These are phyloP conservation scores for Erysimum cheiranthoides DNA, from an alignment of 345 rosid genomes.

Conservation along the genomic window DNA sequence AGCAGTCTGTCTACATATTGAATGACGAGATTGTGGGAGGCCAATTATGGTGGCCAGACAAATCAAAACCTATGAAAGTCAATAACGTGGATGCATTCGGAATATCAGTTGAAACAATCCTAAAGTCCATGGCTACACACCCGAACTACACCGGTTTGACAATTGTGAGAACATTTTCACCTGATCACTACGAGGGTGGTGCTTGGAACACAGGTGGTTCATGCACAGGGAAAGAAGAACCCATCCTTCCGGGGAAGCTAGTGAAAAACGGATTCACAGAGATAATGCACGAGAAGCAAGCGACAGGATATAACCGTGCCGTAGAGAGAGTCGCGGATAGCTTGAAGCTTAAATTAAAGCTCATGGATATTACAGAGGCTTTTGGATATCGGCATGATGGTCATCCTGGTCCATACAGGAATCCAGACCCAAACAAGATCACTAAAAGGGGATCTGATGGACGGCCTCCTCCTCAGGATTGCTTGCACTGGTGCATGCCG, in stretches of 20 bases:
- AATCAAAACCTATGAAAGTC: slow-evolving; percentile 70
- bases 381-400: slow-evolving; percentile 96
- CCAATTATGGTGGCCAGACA: slow-evolving; percentile 92
- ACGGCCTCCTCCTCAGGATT: slow-evolving; percentile 93
- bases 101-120: slow-evolving; percentile 80
- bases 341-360: slow-evolving; percentile 52
- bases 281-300: slow-evolving; percentile 84
- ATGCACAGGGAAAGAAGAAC: slow-evolving; percentile 85
- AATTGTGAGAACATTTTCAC: slow-evolving; percentile 83
- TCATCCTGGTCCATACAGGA: slow-evolving; percentile 96
- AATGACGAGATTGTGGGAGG: slow-evolving; percentile 92
- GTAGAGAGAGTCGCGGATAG: slow-evolving; percentile 52
- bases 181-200: slow-evolving; percentile 98
- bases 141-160: slow-evolving; percentile 84
- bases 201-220: slow-evolving; percentile 99
- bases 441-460: slow-evolving; percentile 84
- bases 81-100: slow-evolving; percentile 88
- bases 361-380: slow-evolving; percentile 86
- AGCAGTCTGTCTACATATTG: slow-evolving; percentile 84
- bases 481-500: slow-evolving; percentile 99
- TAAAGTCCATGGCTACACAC: slow-evolving; percentile 67
- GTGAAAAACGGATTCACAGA: slow-evolving; percentile 82
- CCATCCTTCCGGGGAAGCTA: slow-evolving; percentile 63
- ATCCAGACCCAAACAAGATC: slow-evolving; percentile 77
- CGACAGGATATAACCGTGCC: slow-evolving; percentile 57